Percentiles rank a stretch among this genome's conserved stretches.
phyloP scores from a whole-genome alignment of 2,329 filamentous ascomycete genomes.

The Penicillium vulpinum region DNA sequence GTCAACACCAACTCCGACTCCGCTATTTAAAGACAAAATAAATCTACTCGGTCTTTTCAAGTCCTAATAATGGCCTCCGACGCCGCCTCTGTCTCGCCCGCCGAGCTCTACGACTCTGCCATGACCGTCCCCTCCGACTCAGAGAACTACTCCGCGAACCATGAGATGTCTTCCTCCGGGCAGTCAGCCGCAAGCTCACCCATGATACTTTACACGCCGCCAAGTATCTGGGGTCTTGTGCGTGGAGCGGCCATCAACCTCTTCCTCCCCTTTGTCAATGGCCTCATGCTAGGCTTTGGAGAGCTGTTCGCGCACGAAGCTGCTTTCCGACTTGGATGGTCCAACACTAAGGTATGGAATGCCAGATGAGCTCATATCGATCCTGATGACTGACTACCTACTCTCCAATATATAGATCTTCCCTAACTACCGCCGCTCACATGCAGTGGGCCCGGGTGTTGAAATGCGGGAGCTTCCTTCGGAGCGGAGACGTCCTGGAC shows the following conservation, averaged over 20 bases:
- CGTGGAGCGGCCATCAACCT: constrained; percentile 93
- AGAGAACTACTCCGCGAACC: constrained; percentile 48
- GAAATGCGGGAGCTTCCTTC: constrained; percentile 71
- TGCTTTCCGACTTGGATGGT: constrained; percentile 90
- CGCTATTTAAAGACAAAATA: background rate
- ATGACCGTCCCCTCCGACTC: constrained; percentile 51
- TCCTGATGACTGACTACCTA: background rate
- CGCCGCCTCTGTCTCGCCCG: constrained; percentile 29
- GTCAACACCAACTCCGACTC: background rate
- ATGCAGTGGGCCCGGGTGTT: constrained; percentile 76
- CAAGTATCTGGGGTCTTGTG: constrained; percentile 80
- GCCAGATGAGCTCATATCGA: background rate
- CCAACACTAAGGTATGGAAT: constrained; percentile 75
- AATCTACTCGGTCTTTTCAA: background rate
- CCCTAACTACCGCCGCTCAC: constrained; percentile 60
- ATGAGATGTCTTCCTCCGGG: constrained; percentile 37
- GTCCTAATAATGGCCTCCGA: constrained; percentile 34
- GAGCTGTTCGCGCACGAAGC: constrained; percentile 96
- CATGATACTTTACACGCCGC: constrained; percentile 73
- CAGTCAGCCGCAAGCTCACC: constrained; percentile 41
- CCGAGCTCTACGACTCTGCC: constrained; percentile 46
- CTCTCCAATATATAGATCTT: constrained; percentile 50
- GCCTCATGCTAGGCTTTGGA: constrained; percentile 96
- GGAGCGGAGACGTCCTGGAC: constrained; percentile 53
- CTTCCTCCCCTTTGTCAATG: constrained; percentile 93